Base-by-base conservation (phyloP, 148 eudicot species). In the Persicaria tinctoria region DNA sequence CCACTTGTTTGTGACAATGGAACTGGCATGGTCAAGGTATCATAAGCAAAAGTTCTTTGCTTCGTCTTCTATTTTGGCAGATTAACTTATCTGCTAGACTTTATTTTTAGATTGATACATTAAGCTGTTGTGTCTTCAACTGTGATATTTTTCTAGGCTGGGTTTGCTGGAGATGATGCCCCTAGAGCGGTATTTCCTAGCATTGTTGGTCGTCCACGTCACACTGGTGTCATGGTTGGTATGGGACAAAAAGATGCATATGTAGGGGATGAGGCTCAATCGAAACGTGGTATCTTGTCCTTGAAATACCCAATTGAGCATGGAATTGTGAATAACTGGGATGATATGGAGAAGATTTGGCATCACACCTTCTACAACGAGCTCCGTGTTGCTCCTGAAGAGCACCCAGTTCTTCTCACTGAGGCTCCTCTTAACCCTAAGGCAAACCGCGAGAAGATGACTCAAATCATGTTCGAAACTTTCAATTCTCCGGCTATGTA, bases 391-490 rank as follows among this genome's bases (percentile, higher is more conserved):
- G 78, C 78, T 46, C 78, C 78, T 51, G 78, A 76, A 70, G 78
- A 76, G 59, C 78, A 76, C 44, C 78, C 78, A 41, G 73, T 76
- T 68, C 71, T 76, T 50, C 78, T 68, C 46, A 68, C 78, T 5
- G 79, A 77, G 64, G 79, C 76, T 9, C 76, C 76, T 74, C 76
- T 74, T 38, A 74, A 74, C 76, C 76, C 76, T 46, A 80, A 80
- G 77, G 83, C 83, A 49, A 80, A 80, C 46, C 63, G 83, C 14
- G 83, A 80, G 75, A 80, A 80, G 77, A 80, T 80, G 83, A 80
- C 83, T 66, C 83, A 80, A 75, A 80, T 80, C 11, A 71, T 71
- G 74, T 71, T 71, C 5, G 74, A 71, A 71, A 71, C 74, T 18
- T 71, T 71, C 18, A 71, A 71, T 71, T 53, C 74, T 5, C 74